Evolutionary conservation across 2,329 filamentous ascomycete genomes (phyloP).

Genomic region (Calycina marina): DNA sequence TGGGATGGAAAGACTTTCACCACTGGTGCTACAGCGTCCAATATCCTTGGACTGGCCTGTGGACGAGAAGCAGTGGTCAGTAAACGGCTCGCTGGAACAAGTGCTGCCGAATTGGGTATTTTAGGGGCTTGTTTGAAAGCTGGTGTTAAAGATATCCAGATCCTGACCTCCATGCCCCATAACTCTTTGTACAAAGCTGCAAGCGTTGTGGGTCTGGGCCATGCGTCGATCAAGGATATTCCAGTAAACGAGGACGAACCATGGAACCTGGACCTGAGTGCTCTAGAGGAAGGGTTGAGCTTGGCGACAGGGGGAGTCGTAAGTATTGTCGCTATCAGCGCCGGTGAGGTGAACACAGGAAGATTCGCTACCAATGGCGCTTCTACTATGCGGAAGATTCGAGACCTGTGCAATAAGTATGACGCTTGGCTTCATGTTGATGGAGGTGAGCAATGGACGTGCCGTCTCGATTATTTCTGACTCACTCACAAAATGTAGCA

Average conservation of each 20-base stretch:
- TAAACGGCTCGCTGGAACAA: slow-evolving; percentile 23
- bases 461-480: background rate
- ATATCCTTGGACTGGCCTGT: slow-evolving; percentile 50
- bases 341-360: slow-evolving; percentile 83
- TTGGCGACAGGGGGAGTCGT: slow-evolving; percentile 33
- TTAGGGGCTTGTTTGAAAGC: slow-evolving; percentile 48
- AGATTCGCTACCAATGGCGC: slow-evolving; percentile 50
- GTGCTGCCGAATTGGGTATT: slow-evolving; percentile 57
- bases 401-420: slow-evolving; percentile 56
- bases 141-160: slow-evolving; percentile 52
- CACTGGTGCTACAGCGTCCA: slow-evolving; percentile 54
- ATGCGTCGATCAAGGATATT: slow-evolving; percentile 50
- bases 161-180: slow-evolving; percentile 71
- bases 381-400: slow-evolving; percentile 35
- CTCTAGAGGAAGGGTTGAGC: slow-evolving; percentile 45
- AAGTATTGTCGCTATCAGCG: slow-evolving; percentile 70
- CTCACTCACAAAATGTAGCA: slow-evolving; percentile 33
- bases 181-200: slow-evolving; percentile 77
- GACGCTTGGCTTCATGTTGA: slow-evolving; percentile 82
- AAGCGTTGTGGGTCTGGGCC: slow-evolving; percentile 65
- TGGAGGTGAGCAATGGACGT: slow-evolving; percentile 36
- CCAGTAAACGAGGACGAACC: slow-evolving; percentile 34
- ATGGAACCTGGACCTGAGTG: slow-evolving; percentile 55
- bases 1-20: slow-evolving; percentile 72
- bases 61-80: slow-evolving; percentile 53